A percentile compares a stretch with the other conserved stretches of the same genome.
phyloP scores from a whole-genome alignment of 129 eudicot genomes.

The Flaveria robusta region DNA sequence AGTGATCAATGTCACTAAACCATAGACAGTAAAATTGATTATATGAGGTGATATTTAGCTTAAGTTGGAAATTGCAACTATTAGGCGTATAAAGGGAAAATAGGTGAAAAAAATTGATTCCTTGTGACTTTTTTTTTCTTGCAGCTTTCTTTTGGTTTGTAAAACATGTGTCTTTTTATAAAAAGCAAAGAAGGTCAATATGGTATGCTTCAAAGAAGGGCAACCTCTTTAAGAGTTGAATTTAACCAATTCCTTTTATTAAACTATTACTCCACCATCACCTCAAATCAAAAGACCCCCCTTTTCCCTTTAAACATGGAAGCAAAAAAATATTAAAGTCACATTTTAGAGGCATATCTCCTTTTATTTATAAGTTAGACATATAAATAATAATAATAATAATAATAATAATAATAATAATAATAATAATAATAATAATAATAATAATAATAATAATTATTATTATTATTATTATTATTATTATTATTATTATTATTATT shows the following conservation, averaged over 20 bases:
- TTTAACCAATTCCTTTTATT: slow-evolving; percentile 33
- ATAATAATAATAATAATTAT: background rate
- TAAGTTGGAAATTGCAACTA: background rate
- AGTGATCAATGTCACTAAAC: too few species aligned
- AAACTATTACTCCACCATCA: slow-evolving; percentile 34
- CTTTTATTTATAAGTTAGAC: background rate
- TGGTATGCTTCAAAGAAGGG: slow-evolving; percentile 46
- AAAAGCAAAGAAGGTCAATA: slow-evolving; percentile 35
- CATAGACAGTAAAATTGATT: too few species aligned
- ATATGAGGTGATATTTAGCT: too few species aligned
- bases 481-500: background rate
- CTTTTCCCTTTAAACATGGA: slow-evolving; percentile 6
- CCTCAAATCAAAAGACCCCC: slow-evolving; percentile 18
- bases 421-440: too few species aligned
- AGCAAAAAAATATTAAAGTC: background rate
- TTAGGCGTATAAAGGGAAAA: background rate
- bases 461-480: background rate
- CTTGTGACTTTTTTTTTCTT: background rate
- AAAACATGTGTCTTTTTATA: slow-evolving; percentile 26
- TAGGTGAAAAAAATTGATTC: slow-evolving; percentile 8
- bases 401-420: too few species aligned
- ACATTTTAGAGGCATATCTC: background rate
- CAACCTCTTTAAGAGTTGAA: slow-evolving; percentile 44
- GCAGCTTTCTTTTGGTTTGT: slow-evolving; percentile 17
- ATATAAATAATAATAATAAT: too few species aligned